These are phyloP conservation scores for Botryotinia calthae DNA, from an alignment of 2,329 filamentous ascomycete species.

Conservation along the genomic window DNA sequence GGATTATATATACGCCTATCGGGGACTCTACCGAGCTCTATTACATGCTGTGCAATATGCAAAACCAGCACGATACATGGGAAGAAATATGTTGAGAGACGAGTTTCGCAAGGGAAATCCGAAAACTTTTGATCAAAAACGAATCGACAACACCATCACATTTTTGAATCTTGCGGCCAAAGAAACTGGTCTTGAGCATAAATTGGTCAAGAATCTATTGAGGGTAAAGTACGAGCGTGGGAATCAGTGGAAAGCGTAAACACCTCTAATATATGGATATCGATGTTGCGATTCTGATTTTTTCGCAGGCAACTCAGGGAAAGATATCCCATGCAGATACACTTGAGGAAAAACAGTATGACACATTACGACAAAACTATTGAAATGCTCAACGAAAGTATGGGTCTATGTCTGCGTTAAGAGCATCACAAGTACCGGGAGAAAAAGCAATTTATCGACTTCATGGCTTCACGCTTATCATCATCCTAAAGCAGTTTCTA, in stretches of 20 bases:
- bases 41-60: constrained; percentile 72
- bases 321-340: constrained; percentile 11
- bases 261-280: neutral
- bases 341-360: constrained; percentile 38
- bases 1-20: constrained; percentile 63
- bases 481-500: neutral
- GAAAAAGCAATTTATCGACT: neutral
- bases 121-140: constrained; percentile 48
- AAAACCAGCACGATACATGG: constrained; percentile 62
- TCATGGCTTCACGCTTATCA: neutral
- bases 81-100: constrained; percentile 56
- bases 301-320: constrained; percentile 3
- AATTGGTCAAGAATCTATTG: constrained; percentile 67
- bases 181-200: constrained; percentile 67
- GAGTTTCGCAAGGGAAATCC: constrained; percentile 55
- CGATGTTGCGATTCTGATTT: neutral
- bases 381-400: constrained; percentile 69
- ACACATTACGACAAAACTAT: constrained; percentile 67
- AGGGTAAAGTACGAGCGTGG: constrained; percentile 40
- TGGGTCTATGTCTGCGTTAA: constrained; percentile 63
- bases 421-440: neutral
- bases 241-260: constrained; percentile 13
- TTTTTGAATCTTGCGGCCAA: constrained; percentile 66
- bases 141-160: constrained; percentile 63
- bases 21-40: constrained; percentile 63